phyloP scores from a whole-genome alignment of 2,329 filamentous ascomycete genomes.

The Acarospora socialis region DNA sequence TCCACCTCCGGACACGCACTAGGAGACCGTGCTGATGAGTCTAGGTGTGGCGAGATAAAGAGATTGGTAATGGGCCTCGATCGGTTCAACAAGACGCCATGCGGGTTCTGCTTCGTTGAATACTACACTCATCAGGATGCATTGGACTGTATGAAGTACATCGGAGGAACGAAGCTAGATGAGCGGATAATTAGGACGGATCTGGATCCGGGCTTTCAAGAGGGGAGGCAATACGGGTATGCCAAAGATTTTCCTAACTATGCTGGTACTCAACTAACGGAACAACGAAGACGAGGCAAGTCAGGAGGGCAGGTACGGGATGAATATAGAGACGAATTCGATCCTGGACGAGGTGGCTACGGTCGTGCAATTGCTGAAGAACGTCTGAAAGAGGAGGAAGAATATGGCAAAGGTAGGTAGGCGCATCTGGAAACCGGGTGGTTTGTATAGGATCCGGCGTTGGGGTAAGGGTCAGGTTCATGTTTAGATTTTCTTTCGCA shows the following conservation, averaged over 20 bases:
- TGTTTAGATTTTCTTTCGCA: slow-evolving; percentile 14
- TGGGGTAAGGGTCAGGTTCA: slow-evolving; percentile 19
- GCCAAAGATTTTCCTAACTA: slow-evolving; percentile 15
- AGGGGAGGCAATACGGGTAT: slow-evolving; percentile 84
- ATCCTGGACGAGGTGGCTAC: slow-evolving; percentile 82
- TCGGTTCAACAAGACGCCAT: slow-evolving; percentile 92
- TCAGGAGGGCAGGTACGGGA: slow-evolving; percentile 93
- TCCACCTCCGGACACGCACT: background rate
- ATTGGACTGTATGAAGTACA: slow-evolving; percentile 95
- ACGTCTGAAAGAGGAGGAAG: slow-evolving; percentile 41
- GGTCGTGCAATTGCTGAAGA: slow-evolving; percentile 64
- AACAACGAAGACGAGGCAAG: slow-evolving; percentile 63
- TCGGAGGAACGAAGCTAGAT: slow-evolving; percentile 94
- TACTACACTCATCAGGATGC: slow-evolving; percentile 98
- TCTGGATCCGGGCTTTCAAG: slow-evolving; percentile 86
- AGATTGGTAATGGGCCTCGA: slow-evolving; percentile 95
- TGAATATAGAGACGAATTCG: slow-evolving; percentile 93
- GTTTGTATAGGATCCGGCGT: too few relatives aligned
- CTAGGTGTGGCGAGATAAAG: slow-evolving; percentile 83
- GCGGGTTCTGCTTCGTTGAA: slow-evolving; percentile 98
- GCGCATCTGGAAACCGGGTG: slow-evolving; percentile 5
- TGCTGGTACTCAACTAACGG: background rate
- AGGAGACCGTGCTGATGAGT: slow-evolving; percentile 8
- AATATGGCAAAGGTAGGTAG: slow-evolving; percentile 44
- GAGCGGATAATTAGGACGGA: slow-evolving; percentile 94